Conservation (phyloP, 441 rosid species). For the Melastoma candidum region DNA sequence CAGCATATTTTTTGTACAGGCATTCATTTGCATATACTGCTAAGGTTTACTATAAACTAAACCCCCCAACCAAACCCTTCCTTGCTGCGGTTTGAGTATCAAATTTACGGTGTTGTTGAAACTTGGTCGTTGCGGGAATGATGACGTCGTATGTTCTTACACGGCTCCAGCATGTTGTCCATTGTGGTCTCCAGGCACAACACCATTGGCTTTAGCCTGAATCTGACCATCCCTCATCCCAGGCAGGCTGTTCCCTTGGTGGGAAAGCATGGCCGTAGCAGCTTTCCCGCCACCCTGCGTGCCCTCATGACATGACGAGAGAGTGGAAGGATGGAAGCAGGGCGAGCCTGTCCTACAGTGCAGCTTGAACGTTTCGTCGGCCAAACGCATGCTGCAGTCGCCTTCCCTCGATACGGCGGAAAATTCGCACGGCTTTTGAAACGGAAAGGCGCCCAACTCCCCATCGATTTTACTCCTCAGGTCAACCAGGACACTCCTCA, state of each 20-base stretch:
- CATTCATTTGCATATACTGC: too few species aligned
- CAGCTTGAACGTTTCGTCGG: conserved; percentile 6
- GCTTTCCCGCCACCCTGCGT: conserved; percentile 21
- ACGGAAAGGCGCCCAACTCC: conserved; percentile 42
- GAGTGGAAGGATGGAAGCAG: conserved; percentile 24
- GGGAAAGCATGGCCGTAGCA: conserved; percentile 10
- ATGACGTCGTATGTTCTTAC: too few species aligned
- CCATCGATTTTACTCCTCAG: conserved; percentile 40
- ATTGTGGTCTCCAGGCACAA: too few species aligned
- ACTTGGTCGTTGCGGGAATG: too few species aligned
- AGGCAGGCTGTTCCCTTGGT: conserved; percentile 27
- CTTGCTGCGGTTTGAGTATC: too few species aligned
- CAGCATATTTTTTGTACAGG: too few species aligned
- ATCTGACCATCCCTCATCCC: conserved; percentile 20
- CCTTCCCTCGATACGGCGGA: conserved; percentile 27
- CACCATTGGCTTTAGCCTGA: background rate
- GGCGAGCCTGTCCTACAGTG: conserved; percentile 17
- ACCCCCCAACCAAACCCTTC: too few species aligned
- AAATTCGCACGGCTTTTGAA: conserved; percentile 31
- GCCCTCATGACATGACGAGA: conserved; percentile 15
- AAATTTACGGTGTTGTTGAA: too few species aligned
- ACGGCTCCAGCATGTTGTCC: too few species aligned
- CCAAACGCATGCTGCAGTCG: conserved; percentile 20
- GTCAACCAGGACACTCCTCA: conserved; percentile 36
- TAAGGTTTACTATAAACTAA: too few species aligned